Base-by-base conservation (phyloP, 176 grass and related monocot species). In the Elaeis guineensis region DNA sequence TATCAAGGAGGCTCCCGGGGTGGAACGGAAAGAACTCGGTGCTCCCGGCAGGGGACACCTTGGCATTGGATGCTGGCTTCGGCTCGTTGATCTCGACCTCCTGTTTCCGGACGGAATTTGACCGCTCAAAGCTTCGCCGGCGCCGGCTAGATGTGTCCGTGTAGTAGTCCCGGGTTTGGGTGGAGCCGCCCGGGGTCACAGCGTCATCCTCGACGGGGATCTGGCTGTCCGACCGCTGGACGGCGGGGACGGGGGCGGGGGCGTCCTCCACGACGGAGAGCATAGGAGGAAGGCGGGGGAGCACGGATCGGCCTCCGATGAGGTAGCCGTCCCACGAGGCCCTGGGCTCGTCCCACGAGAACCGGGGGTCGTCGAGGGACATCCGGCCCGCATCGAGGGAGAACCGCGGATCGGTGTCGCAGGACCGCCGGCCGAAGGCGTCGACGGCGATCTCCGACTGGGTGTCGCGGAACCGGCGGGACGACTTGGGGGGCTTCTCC, bases 241-340 rank as follows among this genome's bases (percentile, higher is more conserved):
- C 61, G 25, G 81, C 69, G 2, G 35, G 35, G 32, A 8, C 30
- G 6, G 30, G 30, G 35, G 35, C 35, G 35, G 35, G 35, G 35
- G 9, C 35, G 66, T 98, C 84, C 61, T 98, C 94, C 21, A 89
- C 56, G 17, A 85, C 94, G 5, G 94, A 98, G 52, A 98, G 85
- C 59, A 98, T 93, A 23, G 94, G 88, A 25, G 85, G 82, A 22
- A 90, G 94, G 3, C 94, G 88, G 17, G 94, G 82, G 11, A 86
- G 61, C 17, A 84, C 84, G 15, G 84, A 74, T 15, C 79, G 85
- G 2, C 71, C 84, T 1, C 94, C 94, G 6, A 93, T 85, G 29
- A 98, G 21, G 61, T 91, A 98, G 16, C 94, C 94, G 55, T 98
- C 94, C 94, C 94, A 98, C 16, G 94, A 98, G 29, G 94, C 94